Evolutionary conservation across 257 asterid genomes (phyloP), one percentile per base, ranked within the genome.

Genomic region (Solanum sitiens): DNA sequence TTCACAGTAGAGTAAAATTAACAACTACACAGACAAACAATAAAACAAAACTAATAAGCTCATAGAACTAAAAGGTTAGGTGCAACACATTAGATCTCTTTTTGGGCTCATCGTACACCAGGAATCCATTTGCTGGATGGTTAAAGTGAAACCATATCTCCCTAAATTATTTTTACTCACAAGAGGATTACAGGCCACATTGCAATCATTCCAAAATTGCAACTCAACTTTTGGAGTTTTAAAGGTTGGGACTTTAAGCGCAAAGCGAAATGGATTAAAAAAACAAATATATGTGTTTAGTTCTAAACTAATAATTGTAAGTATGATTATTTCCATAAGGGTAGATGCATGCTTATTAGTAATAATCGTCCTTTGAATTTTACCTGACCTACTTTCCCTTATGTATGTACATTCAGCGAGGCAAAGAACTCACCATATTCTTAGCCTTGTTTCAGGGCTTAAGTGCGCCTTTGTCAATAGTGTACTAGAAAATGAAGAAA

Each of bases 1-100:
- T 96, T 95, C 91, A 96, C 94, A 35, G 98, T 94, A 65, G 99
- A 96, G 92, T 97, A 98, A 86, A 95, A 95, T 75, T 98, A 97
- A 77, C 98, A 98, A 85, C 99, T 96, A 92, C 53, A 71, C 85
- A 74, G 44, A 71, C 83, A 77, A 42, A 56, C 75, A 23, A 85
- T 59, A 25, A 68, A 87, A 86, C 13, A 14, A 76, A 76, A 76
- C 37, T n/a, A 76, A 10, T 42, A 42, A 76, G 35, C 37, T 76
- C 12, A 76, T 40, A 40, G 21, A 40, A 40, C 83, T 42, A n/a
- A 76, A 76, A 40, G 11, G 23, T 40, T 5, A 42, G 18, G 61
- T 76, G 56, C 37, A 42, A n/a, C n/a, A 76, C 3, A 72, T 76
- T 40, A 16, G 37, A 42, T 23, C 30, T 10, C 30, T n/a, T n/a